Base-by-base conservation (phyloP, 331 rosid species). In the Malus hybrid region DNA sequence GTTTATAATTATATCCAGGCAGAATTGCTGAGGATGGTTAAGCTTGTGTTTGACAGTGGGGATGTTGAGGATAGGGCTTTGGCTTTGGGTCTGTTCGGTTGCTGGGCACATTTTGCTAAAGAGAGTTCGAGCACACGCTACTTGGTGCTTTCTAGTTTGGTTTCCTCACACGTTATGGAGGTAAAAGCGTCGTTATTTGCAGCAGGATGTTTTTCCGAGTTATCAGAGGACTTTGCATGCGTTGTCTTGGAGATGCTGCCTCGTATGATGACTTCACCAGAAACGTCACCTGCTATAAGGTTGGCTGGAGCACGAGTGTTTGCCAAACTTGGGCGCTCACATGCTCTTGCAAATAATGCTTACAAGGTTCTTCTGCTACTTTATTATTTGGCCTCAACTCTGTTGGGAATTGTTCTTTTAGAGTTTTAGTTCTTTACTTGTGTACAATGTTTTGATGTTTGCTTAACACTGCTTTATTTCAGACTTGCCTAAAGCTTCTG, bases 111-210 rank as follows among this genome's bases (percentile, higher is more conserved):
- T 75, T 87, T 91, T 36, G 81, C 94, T 16, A 80, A 85, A 57
- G 90, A 86, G 74, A 84, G 88, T 82, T 86, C 90, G 24, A 93
- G 86, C 73, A 87, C 87, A 48, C 88, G 96, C 44, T 91, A 94
- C 82, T 55, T 88, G 78, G 84, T 91, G 65, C 91, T 94, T 70
- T 90, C 93, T 68, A 82, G 86, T 78, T 77, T 94, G 70, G 86
- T 87, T 72, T 94, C 97, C 69, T 54, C 97, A 69, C 87, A 90
- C 74, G 76, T 72, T 73, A 67, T 71, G 71, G 91, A 85, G 96
- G 98, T 86, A 69, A 88, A 71, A 81, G 89, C 96, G 19, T 82
- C 99, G 10, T 82, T 90, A 32, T 94, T 87, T 84, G 99, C 96
- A 67, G 91, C 93, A 22, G 95, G 92, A 32, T 90, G 99, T 84